Evolutionary conservation across 495 filamentous ascomycete genomes (phyloP).

Genomic region (Filosporella fistucella): DNA sequence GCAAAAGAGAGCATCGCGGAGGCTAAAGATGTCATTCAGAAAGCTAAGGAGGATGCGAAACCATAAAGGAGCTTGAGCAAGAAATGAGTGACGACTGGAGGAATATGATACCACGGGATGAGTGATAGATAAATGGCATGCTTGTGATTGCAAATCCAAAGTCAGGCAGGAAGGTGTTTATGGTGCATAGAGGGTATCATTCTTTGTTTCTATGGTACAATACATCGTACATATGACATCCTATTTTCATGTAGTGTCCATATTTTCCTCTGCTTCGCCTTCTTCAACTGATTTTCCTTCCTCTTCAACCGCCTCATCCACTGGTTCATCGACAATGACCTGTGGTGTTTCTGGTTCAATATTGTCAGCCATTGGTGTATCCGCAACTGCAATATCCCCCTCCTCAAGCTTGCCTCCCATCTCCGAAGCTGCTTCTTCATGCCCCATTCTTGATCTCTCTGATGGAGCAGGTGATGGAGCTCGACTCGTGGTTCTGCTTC

Average conservation of each 20-base stretch:
- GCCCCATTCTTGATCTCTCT: slow-evolving; percentile 34
- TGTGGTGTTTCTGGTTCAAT: slow-evolving; percentile 40
- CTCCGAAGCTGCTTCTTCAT: slow-evolving; percentile 51
- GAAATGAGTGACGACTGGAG: not conserved
- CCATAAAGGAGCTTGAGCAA: slow-evolving; percentile 4
- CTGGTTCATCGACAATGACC: slow-evolving; percentile 48
- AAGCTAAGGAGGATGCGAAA: slow-evolving; percentile 6
- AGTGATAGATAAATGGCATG: slow-evolving; percentile 5
- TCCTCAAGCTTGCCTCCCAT: slow-evolving; percentile 22
- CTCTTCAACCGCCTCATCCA: too few species aligned
- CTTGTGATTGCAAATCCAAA: not conserved
- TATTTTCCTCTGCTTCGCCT: slow-evolving; percentile 46
- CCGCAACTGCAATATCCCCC: slow-evolving; percentile 10
- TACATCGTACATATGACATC: slow-evolving; percentile 13
- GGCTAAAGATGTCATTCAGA: slow-evolving; percentile 26
- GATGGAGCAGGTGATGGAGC: slow-evolving; percentile 23
- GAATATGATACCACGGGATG: slow-evolving; percentile 24
- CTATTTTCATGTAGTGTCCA: slow-evolving; percentile 57
- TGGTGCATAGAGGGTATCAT: slow-evolving; percentile 27
- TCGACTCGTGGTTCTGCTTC: slow-evolving; percentile 24
- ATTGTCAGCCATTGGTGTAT: slow-evolving; percentile 32
- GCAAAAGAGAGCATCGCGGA: slow-evolving; percentile 42
- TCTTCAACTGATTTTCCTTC: slow-evolving; percentile 6
- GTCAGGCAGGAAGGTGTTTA: slow-evolving; percentile 11
- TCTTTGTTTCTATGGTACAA: slow-evolving; percentile 20